These are phyloP conservation scores for Trichoderma atrobrunneum DNA, from an alignment of 2,329 filamentous ascomycete genomes.

Conservation along the genomic window DNA sequence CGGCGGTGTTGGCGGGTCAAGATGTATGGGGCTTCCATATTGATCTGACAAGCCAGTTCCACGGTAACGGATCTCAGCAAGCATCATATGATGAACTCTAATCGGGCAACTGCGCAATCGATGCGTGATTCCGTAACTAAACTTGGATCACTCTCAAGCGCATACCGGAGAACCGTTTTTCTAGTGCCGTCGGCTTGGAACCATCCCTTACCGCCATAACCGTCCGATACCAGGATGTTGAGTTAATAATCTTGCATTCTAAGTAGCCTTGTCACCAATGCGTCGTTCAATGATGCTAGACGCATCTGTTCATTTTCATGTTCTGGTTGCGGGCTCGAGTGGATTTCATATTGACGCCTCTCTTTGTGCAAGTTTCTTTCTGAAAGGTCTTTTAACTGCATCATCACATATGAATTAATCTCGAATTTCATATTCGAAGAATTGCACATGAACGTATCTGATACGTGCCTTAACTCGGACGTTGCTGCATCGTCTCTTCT, in stretches of 20 bases:
- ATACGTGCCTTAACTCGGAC: not conserved
- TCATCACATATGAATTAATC: not conserved
- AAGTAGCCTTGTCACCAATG: not conserved
- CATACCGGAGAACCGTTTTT: not conserved
- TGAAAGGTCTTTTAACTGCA: too few relatives aligned
- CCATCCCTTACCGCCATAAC: not conserved
- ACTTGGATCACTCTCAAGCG: not conserved
- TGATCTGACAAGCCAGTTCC: not conserved
- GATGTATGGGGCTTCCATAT: not conserved
- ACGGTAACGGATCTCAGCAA: not conserved
- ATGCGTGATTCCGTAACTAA: conserved; percentile 4
- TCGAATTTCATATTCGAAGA: not conserved
- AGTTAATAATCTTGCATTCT: not conserved
- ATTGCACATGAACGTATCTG: not conserved
- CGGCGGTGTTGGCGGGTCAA: not conserved
- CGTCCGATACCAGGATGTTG: not conserved
- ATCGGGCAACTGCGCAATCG: conserved; percentile 9
- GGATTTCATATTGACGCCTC: not conserved
- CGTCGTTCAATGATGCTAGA: not conserved
- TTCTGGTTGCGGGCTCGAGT: not conserved
- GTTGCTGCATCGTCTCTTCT: not conserved
- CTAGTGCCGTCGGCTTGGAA: not conserved
- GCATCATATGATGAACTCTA: not conserved
- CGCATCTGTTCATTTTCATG: not conserved
- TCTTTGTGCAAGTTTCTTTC: not conserved